Percentiles rank a stretch among this genome's conserved stretches.
Evolutionary conservation across 2,329 filamentous ascomycete genomes (phyloP).

Genomic region (Scytalidium lignicola): DNA sequence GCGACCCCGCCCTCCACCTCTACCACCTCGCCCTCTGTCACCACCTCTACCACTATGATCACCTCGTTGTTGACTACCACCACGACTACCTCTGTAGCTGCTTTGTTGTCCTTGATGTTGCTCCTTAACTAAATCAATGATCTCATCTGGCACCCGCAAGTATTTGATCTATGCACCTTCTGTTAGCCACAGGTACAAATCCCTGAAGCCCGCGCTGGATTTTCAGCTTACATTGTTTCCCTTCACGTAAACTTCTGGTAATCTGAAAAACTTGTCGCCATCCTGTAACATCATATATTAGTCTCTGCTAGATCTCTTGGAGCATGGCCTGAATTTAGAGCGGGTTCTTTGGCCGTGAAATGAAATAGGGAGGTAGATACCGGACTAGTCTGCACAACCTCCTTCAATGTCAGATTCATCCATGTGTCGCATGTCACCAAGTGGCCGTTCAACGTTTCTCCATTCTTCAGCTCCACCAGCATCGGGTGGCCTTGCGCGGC

Average conservation of each 20-base stretch:
- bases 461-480: conserved; percentile 95
- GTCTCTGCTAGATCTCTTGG: not conserved
- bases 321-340: not conserved
- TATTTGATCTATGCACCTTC: conserved; percentile 78
- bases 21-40: conserved; percentile 40
- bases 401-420: conserved; percentile 98
- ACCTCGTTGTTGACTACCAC: conserved; percentile 52
- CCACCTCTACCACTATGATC: conserved; percentile 51
- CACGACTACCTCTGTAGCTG: conserved; percentile 60
- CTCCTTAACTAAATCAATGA: conserved; percentile 90
- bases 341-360: not conserved
- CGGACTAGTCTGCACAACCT: conserved; percentile 93
- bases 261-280: conserved; percentile 85
- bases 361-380: conserved; percentile 35
- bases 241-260: conserved; percentile 93
- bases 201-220: not conserved
- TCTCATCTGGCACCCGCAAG: conserved; percentile 90
- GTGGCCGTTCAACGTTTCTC: conserved; percentile 95
- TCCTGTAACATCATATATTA: conserved; percentile 48
- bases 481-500: conserved; percentile 97
- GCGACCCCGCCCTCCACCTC: conserved; percentile 21
- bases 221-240: conserved; percentile 75
- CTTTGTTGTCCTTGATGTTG: conserved; percentile 70
- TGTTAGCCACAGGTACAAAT: conserved; percentile 6
- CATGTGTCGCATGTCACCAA: conserved; percentile 96